A percentile compares a stretch with the other conserved stretches of the same genome.
phyloP scores from a whole-genome alignment of 2,329 filamentous ascomycete species.

The Endothia cerciana region DNA sequence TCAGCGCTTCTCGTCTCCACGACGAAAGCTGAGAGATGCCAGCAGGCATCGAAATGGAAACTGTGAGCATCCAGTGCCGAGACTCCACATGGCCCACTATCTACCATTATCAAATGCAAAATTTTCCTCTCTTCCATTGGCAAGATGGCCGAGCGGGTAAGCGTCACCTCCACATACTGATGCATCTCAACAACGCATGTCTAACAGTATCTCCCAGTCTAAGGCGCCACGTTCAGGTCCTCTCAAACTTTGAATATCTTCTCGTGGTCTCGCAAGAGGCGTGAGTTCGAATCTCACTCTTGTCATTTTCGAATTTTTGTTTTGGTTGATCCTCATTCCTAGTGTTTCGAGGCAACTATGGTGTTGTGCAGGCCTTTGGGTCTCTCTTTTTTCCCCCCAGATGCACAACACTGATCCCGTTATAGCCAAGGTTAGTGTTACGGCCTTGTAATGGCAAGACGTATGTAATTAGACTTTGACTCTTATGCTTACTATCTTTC shows the following conservation, averaged over 20 bases:
- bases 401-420: no score
- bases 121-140: background rate
- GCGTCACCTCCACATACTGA: background rate
- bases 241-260: background rate
- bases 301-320: slow-evolving; percentile 13
- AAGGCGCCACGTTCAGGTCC: slow-evolving; percentile 31
- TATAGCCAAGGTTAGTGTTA: no score
- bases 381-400: no score
- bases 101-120: background rate
- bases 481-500: no score
- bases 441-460: no score
- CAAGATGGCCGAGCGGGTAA: slow-evolving; percentile 10
- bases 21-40: no score
- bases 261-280: slow-evolving; percentile 30
- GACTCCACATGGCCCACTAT: background rate
- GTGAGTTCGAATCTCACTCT: slow-evolving; percentile 28
- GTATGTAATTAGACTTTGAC: no score
- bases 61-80: background rate
- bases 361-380: no score
- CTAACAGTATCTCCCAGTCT: slow-evolving; percentile 20
- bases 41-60: no score
- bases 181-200: background rate
- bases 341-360: no score
- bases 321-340: no score
- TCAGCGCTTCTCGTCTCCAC: no score